Evolutionary conservation across 1,284 basidiomycete species (phyloP).

Genomic region (Tylopilus sp.): DNA sequence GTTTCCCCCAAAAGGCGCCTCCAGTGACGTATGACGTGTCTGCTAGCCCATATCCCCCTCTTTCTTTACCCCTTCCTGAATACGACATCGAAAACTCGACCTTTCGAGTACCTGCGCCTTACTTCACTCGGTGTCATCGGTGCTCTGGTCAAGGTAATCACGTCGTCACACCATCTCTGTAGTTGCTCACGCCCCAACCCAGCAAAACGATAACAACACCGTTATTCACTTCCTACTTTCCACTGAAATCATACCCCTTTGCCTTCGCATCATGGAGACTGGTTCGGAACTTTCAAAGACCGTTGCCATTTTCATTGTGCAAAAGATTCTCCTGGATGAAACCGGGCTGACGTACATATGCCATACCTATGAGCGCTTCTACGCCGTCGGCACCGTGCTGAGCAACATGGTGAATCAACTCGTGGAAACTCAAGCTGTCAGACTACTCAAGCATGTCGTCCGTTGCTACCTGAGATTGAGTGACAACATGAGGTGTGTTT

Average conservation of each 20-base stretch:
- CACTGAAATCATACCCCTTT: conserved; percentile 99
- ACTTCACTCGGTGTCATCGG: conserved; percentile 98
- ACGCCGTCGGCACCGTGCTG: conserved; percentile 96
- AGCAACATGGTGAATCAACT: conserved; percentile 98
- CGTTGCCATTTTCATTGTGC: conserved; percentile 99
- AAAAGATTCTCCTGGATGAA: conserved; percentile 98
- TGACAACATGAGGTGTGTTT: conserved; percentile 84
- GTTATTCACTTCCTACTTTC: conserved; percentile 99
- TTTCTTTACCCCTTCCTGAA: conserved; percentile 99
- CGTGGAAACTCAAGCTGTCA: conserved; percentile 95
- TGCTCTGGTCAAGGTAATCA: conserved; percentile 85
- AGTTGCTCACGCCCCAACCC: conserved; percentile 8
- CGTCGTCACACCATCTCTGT: not conserved
- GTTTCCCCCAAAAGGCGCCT: not conserved
- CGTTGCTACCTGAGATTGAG: conserved; percentile 94
- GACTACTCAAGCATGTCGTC: conserved; percentile 96
- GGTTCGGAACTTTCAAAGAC: conserved; percentile 99
- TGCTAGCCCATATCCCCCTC: conserved; percentile 90
- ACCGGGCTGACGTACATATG: conserved; percentile 98
- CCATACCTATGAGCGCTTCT: conserved; percentile 99
- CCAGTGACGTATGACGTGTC: not conserved
- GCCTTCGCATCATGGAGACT: conserved; percentile 99
- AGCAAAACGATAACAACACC: conserved; percentile 99
- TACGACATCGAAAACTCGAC: conserved; percentile 97
- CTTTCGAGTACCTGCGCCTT: conserved; percentile 97